phyloP scores from a whole-genome alignment of 1,284 basidiomycete species.

The Trichosporon coremiiforme region DNA sequence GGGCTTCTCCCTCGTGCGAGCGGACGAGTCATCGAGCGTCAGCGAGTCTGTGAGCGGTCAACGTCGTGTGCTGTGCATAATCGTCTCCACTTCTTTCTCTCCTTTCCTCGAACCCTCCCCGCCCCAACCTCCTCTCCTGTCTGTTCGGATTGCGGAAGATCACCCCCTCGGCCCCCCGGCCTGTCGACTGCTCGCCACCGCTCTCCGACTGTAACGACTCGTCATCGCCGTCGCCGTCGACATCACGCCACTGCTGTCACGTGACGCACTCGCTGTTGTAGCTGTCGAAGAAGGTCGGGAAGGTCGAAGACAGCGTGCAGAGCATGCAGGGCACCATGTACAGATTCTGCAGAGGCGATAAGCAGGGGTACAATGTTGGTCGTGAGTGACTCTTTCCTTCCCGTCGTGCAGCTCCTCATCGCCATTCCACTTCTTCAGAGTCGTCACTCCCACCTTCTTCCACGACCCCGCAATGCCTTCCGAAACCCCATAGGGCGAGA shows the following conservation, averaged over 20 bases:
- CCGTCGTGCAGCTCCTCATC: background rate
- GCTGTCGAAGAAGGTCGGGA: background rate
- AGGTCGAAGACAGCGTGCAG: too few species aligned
- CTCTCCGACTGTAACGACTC: too few species aligned
- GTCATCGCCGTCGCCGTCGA: background rate
- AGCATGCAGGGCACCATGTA: background rate
- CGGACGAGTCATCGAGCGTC: too few species aligned
- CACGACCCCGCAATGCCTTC: too few species aligned
- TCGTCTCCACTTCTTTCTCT: background rate
- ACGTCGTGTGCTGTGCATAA: too few species aligned
- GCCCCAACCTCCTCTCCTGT: background rate
- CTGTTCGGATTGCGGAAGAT: too few species aligned
- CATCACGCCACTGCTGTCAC: background rate
- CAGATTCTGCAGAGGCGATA: conserved; percentile 1
- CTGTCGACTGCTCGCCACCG: too few species aligned
- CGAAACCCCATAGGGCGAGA: too few species aligned
- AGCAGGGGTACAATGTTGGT: conserved; percentile 6
- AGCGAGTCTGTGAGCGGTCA: background rate
- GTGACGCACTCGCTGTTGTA: background rate
- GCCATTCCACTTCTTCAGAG: background rate
- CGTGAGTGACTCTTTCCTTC: background rate
- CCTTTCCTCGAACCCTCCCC: too few species aligned
- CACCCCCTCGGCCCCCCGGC: too few species aligned
- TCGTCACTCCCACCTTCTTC: background rate
- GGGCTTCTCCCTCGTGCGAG: background rate